A percentile compares a stretch with the other conserved stretches of the same genome.
Conservation (phyloP, 2,329 filamentous ascomycete genomes). For the Colletotrichum higginsianum region DNA sequence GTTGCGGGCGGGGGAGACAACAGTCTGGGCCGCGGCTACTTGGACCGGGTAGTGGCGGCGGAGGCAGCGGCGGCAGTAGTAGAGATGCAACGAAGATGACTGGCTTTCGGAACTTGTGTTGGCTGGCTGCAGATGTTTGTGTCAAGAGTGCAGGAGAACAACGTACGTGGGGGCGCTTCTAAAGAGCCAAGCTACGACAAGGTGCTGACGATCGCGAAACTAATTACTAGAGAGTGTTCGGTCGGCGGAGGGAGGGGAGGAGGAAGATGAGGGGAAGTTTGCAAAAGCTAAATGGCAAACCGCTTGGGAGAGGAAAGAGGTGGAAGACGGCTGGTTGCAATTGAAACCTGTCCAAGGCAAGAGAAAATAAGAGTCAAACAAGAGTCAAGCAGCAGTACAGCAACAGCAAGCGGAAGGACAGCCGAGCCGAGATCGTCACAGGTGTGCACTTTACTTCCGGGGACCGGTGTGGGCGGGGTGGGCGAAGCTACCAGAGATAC, state of each 20-base stretch:
- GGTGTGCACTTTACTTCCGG: slow-evolving; percentile 24
- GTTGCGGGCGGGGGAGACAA: slow-evolving; percentile 1
- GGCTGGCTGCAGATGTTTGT: slow-evolving; percentile 31
- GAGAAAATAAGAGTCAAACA: slow-evolving; percentile 10
- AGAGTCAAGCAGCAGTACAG: slow-evolving; percentile 34
- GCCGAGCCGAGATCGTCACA: slow-evolving; percentile 41
- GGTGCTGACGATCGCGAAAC: slow-evolving; percentile 37
- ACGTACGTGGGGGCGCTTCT: slow-evolving; percentile 6
- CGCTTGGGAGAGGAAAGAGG: slow-evolving; percentile 1
- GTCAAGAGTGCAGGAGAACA: slow-evolving; percentile 1
- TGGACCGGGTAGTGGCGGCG: slow-evolving; percentile 28
- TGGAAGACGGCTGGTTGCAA: slow-evolving; percentile 36
- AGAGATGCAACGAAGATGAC: slow-evolving; percentile 29
- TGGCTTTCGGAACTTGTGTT: slow-evolving; percentile 32
- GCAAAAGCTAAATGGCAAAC: slow-evolving; percentile 1
- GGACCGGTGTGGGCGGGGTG: slow-evolving; percentile 23
- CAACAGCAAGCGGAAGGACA: slow-evolving; percentile 33
- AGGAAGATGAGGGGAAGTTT: slow-evolving; percentile 8
- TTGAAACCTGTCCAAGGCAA: slow-evolving; percentile 26
- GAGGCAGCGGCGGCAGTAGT: slow-evolving; percentile 23
- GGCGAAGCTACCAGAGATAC: neutral
- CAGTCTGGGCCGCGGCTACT: slow-evolving; percentile 28
- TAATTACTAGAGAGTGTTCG: slow-evolving; percentile 25
- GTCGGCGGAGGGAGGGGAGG: slow-evolving; percentile 17
- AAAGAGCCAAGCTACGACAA: slow-evolving; percentile 28